Evolutionary conservation across 2,329 filamentous ascomycete genomes (phyloP), one percentile per base, ranked within the genome.

Genomic region (Purpureocillium takamizusanense): DNA sequence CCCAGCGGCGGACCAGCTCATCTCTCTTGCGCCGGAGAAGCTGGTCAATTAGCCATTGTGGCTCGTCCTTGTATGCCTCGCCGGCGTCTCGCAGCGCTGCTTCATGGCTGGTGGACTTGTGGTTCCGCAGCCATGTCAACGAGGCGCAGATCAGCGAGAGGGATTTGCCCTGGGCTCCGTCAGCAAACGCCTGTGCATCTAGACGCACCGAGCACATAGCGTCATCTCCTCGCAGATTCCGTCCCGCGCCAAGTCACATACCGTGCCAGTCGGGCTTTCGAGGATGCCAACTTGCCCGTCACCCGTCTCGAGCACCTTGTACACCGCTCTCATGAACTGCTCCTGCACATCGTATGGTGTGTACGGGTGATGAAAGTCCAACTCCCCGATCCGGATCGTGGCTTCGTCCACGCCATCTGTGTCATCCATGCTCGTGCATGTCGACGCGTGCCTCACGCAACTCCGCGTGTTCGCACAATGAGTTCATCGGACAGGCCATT

Each of bases 131-230:
- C 89, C 89, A 95, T 3, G 88, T 94, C 51, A 95, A 60, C 6
- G 88, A 81, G 31, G 83, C 84, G 55, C 89, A 95, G 45, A 95
- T 92, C 21, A 95, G 70, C 47, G 89, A 95, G 33, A 95, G 63
- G 1, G 89, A 95, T 72, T 95, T 95, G 33, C 89, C 89, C 70
- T 84, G 45, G n/a, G 25, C 31, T 2, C 9, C 11, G 21, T 45
- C 15, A 40, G 46, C 37, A 7, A 31, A 23, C 11, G n/a, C 11
- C n/a, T 12, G 28, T 12, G 7, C 4, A 30, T 12, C 11, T n/a
- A 30, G 28, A 30, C 7, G 28, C 21, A n/a, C n/a, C n/a, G n/a
- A n/a, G n/a, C n/a, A n/a, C n/a, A n/a, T n/a, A n/a, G n/a, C n/a
- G n/a, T n/a, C n/a, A n/a, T n/a, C n/a, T n/a, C n/a, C n/a, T n/a